A percentile compares a stretch with the other conserved stretches of the same genome.
phyloP scores from a whole-genome alignment of 495 filamentous ascomycete species.

The Podospora conica region DNA sequence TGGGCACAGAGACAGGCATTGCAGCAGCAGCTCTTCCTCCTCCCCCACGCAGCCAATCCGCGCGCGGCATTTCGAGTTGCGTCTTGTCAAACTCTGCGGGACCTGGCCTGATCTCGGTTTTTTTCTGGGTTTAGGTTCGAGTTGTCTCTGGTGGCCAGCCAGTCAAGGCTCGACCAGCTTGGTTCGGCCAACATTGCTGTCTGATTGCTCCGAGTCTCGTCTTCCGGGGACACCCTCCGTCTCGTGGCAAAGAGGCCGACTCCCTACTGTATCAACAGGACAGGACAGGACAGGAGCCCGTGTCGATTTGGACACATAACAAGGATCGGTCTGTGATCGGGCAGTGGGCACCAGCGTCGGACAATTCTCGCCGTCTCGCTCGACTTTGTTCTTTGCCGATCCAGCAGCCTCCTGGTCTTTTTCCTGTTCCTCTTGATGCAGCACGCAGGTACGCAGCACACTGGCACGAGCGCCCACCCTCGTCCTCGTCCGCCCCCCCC shows the following conservation, averaged over 20 bases:
- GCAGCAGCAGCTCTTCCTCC: background rate
- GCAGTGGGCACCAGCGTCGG: slow-evolving; percentile 7
- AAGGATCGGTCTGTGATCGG: slow-evolving; percentile 18
- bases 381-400: background rate
- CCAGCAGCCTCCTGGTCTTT: background rate
- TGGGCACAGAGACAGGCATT: slow-evolving; percentile 9
- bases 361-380: slow-evolving; percentile 5
- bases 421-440: background rate
- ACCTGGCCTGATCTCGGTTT: background rate
- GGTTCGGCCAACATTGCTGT: background rate
- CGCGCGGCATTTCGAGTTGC: background rate
- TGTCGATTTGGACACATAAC: slow-evolving; percentile 16
- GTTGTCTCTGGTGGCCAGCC: background rate
- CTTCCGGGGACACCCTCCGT: background rate
- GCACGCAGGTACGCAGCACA: background rate
- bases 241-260: background rate
- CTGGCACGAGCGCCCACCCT: background rate
- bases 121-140: background rate
- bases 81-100: background rate
- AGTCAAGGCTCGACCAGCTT: background rate
- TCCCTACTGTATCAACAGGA: too few species aligned
- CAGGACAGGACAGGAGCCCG: too few species aligned
- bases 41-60: background rate
- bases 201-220: background rate
- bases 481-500: too few species aligned